These are phyloP conservation scores for Aureobasidium sp. DNA, from an alignment of 2,329 filamentous ascomycete genomes.

Conservation along the genomic window DNA sequence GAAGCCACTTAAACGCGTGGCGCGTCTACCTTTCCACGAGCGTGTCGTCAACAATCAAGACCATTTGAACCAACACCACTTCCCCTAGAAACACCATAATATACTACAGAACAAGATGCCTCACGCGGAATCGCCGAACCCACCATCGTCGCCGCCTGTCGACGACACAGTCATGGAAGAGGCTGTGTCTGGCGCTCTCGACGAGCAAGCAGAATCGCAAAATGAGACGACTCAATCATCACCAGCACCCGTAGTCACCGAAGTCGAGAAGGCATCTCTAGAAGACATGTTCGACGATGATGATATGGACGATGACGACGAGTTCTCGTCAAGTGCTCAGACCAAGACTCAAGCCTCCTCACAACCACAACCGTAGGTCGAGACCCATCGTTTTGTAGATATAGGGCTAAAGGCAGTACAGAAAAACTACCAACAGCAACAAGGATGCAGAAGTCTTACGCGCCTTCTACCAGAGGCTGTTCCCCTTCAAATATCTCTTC, in stretches of 20 bases:
- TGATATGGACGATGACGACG: constrained; percentile 61
- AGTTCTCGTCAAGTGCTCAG: constrained; percentile 63
- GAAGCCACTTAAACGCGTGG: constrained; percentile 14
- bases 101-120: constrained; percentile 40
- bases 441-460: constrained; percentile 80
- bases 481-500: constrained; percentile 94
- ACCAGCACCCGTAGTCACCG: constrained; percentile 23
- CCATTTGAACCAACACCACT: neutral
- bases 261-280: constrained; percentile 44
- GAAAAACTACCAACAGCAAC: constrained; percentile 45
- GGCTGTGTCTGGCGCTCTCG: constrained; percentile 24
- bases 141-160: constrained; percentile 32
- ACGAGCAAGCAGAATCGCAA: constrained; percentile 21
- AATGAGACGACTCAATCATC: constrained; percentile 26
- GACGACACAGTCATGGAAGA: constrained; percentile 40
- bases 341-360: constrained; percentile 48
- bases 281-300: constrained; percentile 68
- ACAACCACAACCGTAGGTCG: constrained; percentile 44
- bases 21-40: constrained; percentile 7
- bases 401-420: too few species aligned
- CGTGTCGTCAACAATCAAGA: constrained; percentile 13
- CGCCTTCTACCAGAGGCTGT: constrained; percentile 95
- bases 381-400: too few species aligned
- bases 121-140: constrained; percentile 46
- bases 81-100: neutral